phyloP scores from a whole-genome alignment of 768 basidiomycete species.

The Mycena epipterygia region DNA sequence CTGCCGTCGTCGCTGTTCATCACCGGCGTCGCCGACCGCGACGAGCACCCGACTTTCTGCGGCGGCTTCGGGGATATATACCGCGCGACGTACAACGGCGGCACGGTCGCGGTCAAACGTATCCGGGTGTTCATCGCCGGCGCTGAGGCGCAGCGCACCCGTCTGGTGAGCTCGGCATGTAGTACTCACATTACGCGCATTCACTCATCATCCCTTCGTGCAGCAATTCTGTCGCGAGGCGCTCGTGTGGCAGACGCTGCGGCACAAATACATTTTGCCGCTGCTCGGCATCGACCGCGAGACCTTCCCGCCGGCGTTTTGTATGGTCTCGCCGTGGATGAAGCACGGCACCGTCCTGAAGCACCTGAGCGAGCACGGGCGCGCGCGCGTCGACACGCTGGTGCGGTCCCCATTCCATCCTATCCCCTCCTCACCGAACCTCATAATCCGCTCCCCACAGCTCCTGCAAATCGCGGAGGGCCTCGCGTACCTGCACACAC shows the following conservation, averaged over 20 bases:
- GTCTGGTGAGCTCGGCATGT: background rate
- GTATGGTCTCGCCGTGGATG: slow-evolving; percentile 24
- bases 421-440: background rate
- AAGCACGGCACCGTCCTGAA: slow-evolving; percentile 11
- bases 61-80: slow-evolving; percentile 15
- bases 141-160: background rate
- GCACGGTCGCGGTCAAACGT: slow-evolving; percentile 5
- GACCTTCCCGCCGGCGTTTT: slow-evolving; percentile 9
- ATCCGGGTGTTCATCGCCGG: background rate
- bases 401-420: background rate
- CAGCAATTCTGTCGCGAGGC: slow-evolving; percentile 18
- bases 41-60: slow-evolving; percentile 3
- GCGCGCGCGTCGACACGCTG: slow-evolving; percentile 1
- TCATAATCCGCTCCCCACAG: background rate
- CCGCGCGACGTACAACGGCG: background rate
- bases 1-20: slow-evolving; percentile 12
- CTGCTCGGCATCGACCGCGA: slow-evolving; percentile 16
- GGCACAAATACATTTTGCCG: background rate
- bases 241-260: slow-evolving; percentile 13
- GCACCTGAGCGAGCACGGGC: slow-evolving; percentile 7
- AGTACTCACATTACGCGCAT: background rate
- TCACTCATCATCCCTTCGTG: background rate
- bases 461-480: slow-evolving; percentile 6
- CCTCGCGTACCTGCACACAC: slow-evolving; percentile 3
- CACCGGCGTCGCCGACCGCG: slow-evolving; percentile 9